Evolutionary conservation across 192 early-diverging fungal genomes (phyloP).

Genomic region (Spinellus fusiger): DNA sequence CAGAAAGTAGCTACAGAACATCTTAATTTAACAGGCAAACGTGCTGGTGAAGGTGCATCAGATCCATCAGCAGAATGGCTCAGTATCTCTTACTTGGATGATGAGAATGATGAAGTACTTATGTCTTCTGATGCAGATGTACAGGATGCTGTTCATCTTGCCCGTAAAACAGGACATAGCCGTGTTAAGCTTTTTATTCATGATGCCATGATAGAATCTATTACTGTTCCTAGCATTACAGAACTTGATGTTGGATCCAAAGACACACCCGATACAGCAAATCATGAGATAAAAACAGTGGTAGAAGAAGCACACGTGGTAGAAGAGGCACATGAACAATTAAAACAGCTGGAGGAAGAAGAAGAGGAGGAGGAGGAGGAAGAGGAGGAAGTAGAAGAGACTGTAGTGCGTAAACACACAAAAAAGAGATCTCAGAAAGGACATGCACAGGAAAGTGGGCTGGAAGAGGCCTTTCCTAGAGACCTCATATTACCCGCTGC

Average conservation of each 20-base stretch:
- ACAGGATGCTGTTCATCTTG: constrained; percentile 77
- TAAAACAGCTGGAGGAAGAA: not conserved
- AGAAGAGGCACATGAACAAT: not conserved
- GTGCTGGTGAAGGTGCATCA: not conserved
- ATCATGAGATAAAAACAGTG: not conserved
- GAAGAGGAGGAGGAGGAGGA: not conserved
- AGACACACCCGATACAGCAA: not conserved
- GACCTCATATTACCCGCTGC: constrained; percentile 52
- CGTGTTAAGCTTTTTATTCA: constrained; percentile 67
- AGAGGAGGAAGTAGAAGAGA: not conserved
- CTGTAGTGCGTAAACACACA: not conserved
- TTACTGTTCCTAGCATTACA: not conserved
- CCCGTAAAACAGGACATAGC: constrained; percentile 67
- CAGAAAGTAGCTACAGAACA: constrained; percentile 38
- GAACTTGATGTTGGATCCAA: not conserved
- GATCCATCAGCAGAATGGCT: constrained; percentile 21
- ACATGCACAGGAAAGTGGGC: not conserved
- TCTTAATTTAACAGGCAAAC: not conserved
- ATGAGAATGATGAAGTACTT: constrained; percentile 83
- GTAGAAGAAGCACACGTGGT: not conserved
- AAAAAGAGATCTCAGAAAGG: not conserved
- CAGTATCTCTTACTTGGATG: constrained; percentile 80
- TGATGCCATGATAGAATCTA: constrained; percentile 21
- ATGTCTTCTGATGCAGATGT: constrained; percentile 76
- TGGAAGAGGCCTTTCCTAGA: no score